Percentiles rank a stretch among this genome's conserved stretches.
Evolutionary conservation across 352 stramenopile species (phyloP).

Genomic region (Peronospora belbahrii): DNA sequence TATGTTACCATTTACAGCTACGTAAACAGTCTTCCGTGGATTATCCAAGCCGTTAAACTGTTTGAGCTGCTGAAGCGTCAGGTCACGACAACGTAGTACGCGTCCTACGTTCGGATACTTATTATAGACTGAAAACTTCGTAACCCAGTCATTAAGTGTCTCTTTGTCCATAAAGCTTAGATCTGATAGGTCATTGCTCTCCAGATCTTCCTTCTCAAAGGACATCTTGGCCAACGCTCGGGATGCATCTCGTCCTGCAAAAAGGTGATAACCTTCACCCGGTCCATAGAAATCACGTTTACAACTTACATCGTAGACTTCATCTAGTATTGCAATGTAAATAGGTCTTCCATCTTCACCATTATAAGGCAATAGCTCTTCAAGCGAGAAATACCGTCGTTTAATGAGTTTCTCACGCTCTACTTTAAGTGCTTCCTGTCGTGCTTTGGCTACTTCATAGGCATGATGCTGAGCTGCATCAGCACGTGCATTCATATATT

Average conservation of each 20-base stretch:
- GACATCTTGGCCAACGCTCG: constrained; percentile 93
- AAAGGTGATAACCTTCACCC: constrained; percentile 93
- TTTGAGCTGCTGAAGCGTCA: constrained; percentile 83
- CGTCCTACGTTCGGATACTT: constrained; percentile 92
- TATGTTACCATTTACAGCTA: constrained; percentile 90
- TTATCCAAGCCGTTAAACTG: constrained; percentile 75
- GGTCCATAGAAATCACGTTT: constrained; percentile 95
- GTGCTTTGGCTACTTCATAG: constrained; percentile 51
- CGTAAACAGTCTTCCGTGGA: constrained; percentile 89
- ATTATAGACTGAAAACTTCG: constrained; percentile 95
- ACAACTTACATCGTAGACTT: constrained; percentile 94
- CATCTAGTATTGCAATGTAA: constrained; percentile 92
- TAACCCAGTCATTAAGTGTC: constrained; percentile 89
- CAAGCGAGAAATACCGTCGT: constrained; percentile 88
- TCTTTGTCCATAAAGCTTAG: constrained; percentile 81
- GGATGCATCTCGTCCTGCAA: constrained; percentile 92
- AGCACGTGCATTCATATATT: constrained; percentile 56
- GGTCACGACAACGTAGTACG: constrained; percentile 67
- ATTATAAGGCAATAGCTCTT: constrained; percentile 90
- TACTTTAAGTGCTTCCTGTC: constrained; percentile 56
- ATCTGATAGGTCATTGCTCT: constrained; percentile 72
- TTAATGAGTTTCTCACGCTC: constrained; percentile 52
- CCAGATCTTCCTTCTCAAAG: constrained; percentile 90
- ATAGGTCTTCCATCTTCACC: constrained; percentile 88
- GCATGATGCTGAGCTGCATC: constrained; percentile 56